phyloP scores from a whole-genome alignment of 768 basidiomycete species.

The Termitomyces sp. region DNA sequence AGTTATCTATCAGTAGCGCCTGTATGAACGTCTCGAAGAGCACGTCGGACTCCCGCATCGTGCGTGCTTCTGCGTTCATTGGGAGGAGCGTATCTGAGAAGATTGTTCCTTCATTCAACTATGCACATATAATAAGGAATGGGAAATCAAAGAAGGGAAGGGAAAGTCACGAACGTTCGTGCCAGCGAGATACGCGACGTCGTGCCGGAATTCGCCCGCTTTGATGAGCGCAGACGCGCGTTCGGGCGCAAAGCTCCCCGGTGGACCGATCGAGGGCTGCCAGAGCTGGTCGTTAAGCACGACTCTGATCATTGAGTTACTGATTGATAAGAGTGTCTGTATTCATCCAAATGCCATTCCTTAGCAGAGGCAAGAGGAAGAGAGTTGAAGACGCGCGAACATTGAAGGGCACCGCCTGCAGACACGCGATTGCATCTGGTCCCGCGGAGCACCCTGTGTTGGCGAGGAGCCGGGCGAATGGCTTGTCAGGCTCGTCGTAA shows the following conservation, averaged over 20 bases:
- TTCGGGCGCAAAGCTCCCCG: constrained; percentile 42
- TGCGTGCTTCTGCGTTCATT: constrained; percentile 32
- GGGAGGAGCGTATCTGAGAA: constrained; percentile 36
- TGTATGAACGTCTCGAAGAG: constrained; percentile 45
- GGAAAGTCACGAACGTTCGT: constrained; percentile 38
- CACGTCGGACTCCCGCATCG: constrained; percentile 30
- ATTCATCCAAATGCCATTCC: background rate
- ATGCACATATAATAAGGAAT: background rate
- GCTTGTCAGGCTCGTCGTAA: constrained; percentile 48
- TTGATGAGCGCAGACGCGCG: constrained; percentile 40
- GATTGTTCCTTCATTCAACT: constrained; percentile 51
- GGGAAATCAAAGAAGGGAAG: background rate
- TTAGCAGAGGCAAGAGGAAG: background rate
- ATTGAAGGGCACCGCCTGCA: constrained; percentile 40
- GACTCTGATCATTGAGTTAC: constrained; percentile 37
- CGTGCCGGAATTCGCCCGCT: constrained; percentile 43
- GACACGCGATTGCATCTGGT: constrained; percentile 34
- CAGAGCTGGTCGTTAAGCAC: constrained; percentile 51
- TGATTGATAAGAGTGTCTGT: constrained; percentile 44
- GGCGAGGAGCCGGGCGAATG: constrained; percentile 42
- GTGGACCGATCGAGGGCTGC: constrained; percentile 50
- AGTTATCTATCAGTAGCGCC: constrained; percentile 46
- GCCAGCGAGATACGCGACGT: constrained; percentile 47
- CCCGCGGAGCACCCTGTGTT: constrained; percentile 43
- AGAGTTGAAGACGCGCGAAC: constrained; percentile 17